Percentiles rank a stretch among this genome's conserved stretches.
Evolutionary conservation across 176 grass and related monocot species (phyloP).

Genomic region (Ensete ventricosum): DNA sequence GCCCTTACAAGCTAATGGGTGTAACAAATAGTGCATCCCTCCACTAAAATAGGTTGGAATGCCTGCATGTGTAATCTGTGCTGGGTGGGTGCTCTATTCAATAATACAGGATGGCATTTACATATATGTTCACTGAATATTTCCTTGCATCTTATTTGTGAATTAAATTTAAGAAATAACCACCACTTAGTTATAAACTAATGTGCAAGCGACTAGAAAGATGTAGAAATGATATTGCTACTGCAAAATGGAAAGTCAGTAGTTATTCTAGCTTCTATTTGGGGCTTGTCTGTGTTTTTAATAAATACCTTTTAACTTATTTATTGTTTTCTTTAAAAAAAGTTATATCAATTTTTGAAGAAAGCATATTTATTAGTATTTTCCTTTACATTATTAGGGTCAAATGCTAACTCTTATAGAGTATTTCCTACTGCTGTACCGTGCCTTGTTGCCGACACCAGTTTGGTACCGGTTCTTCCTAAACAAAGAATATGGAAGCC

Average conservation of each 20-base stretch:
- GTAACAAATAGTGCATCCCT: too few species aligned
- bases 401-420: conserved; percentile 97
- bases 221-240: neutral
- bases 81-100: neutral
- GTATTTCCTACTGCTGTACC: conserved; percentile 86
- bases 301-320: neutral
- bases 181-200: neutral
- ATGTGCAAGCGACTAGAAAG: neutral
- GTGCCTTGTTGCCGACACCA: conserved; percentile 82
- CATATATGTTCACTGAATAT: too few species aligned
- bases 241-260: neutral
- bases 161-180: too few species aligned
- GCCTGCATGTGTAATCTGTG: neutral
- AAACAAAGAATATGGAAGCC: conserved; percentile 97
- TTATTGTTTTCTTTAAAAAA: neutral
- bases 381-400: conserved; percentile 38
- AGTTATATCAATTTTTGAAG: neutral
- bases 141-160: too few species aligned
- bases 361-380: neutral
- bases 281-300: neutral
- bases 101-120: too few species aligned
- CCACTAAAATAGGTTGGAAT: too few species aligned
- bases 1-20: too few species aligned
- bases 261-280: neutral
- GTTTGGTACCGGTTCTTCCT: conserved; percentile 99